These are phyloP conservation scores for Kwoniella mangroviensis DNA, from an alignment of 768 basidiomycete species.

Conservation along the genomic window DNA sequence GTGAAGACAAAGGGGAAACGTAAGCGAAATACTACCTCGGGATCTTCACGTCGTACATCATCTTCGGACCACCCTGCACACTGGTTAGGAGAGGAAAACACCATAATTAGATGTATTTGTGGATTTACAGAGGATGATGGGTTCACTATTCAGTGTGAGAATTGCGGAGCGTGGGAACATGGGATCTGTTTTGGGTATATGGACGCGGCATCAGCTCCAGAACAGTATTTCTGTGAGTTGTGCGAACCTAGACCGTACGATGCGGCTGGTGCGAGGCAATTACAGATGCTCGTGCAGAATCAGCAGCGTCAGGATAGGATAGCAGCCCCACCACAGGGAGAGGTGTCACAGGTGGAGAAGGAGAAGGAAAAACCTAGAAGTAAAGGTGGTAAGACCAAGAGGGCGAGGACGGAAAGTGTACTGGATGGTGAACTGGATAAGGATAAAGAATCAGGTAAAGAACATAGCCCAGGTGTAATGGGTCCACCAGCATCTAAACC, in stretches of 20 bases:
- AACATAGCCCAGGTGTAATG: constrained; percentile 45
- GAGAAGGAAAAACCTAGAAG: constrained; percentile 28
- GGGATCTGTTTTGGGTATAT: constrained; percentile 66
- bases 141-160: constrained; percentile 82
- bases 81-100: constrained; percentile 58
- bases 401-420: constrained; percentile 37
- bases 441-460: constrained; percentile 23
- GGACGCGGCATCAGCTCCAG: constrained; percentile 67
- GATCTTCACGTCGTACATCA: constrained; percentile 38
- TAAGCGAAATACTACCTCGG: constrained; percentile 31
- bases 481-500: constrained; percentile 46
- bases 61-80: constrained; percentile 34
- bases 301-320: constrained; percentile 12
- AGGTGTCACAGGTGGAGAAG: constrained; percentile 7
- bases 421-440: constrained; percentile 28
- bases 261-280: constrained; percentile 25
- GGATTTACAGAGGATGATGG: constrained; percentile 76
- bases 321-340: background rate
- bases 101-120: constrained; percentile 69
- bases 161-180: constrained; percentile 82
- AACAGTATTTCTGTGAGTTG: constrained; percentile 65
- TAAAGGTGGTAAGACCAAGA: constrained; percentile 34
- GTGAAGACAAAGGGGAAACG: constrained; percentile 29
- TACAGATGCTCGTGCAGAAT: constrained; percentile 26
- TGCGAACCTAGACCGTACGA: constrained; percentile 62